Evolutionary conservation across 78 protist species (phyloP).

Genomic region (Carpediemonas membranifera): DNA sequence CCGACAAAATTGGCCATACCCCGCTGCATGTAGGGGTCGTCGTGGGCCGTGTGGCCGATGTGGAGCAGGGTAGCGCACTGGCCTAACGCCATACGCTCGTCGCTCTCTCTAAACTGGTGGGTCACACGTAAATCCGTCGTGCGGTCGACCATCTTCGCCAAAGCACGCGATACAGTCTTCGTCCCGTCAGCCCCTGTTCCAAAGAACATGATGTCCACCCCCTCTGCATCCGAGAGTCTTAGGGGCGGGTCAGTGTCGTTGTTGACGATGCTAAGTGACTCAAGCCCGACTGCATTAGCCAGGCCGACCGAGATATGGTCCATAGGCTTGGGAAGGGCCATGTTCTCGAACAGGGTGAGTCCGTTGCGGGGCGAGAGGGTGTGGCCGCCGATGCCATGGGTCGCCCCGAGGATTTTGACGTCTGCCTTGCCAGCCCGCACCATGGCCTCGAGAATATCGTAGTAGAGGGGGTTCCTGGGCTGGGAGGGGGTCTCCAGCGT

Average conservation of each 20-base stretch:
- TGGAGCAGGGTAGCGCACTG: constrained; percentile 54
- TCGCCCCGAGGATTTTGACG: constrained; percentile 40
- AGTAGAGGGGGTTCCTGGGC: constrained; percentile 49
- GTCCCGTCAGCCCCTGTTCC: constrained; percentile 27
- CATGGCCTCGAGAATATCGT: constrained; percentile 38
- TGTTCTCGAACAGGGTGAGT: constrained; percentile 40
- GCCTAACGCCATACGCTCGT: constrained; percentile 45
- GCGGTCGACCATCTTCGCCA: constrained; percentile 25
- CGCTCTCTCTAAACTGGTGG: constrained; percentile 51
- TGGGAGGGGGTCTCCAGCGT: constrained; percentile 46
- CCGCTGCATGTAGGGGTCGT: constrained; percentile 32
- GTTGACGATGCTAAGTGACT: too few species aligned
- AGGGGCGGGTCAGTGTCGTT: constrained; percentile 6
- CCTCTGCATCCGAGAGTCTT: background rate
- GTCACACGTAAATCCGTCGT: background rate
- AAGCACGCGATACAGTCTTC: background rate
- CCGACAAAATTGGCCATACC: constrained; percentile 53
- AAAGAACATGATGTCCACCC: background rate
- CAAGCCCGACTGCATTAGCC: constrained; percentile 47
- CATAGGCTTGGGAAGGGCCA: constrained; percentile 22
- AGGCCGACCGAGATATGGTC: too few species aligned
- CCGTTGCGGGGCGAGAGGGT: constrained; percentile 42
- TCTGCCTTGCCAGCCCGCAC: background rate
- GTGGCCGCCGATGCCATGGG: constrained; percentile 51
- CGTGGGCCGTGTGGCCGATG: constrained; percentile 54